phyloP scores from a whole-genome alignment of 768 basidiomycete genomes.

The Tylopilus sp. region DNA sequence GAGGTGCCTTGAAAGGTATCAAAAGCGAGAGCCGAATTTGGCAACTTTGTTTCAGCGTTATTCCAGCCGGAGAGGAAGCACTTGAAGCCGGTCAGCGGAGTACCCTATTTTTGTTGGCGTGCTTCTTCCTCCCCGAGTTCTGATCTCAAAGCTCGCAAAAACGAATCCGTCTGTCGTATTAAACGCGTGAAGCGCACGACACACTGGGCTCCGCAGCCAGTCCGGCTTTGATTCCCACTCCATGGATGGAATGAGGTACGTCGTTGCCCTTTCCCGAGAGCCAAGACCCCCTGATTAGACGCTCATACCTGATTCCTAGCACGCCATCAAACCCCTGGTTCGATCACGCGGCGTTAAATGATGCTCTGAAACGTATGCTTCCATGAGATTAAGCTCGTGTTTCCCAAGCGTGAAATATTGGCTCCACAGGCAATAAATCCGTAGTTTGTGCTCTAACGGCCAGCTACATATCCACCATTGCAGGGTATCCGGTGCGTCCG shows the following conservation, averaged over 20 bases:
- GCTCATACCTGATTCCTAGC: conserved; percentile 21
- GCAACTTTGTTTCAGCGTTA: conserved; percentile 19
- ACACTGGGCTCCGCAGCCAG: conserved; percentile 67
- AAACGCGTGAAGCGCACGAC: conserved; percentile 65
- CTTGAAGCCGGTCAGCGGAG: conserved; percentile 14
- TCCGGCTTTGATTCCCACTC: conserved; percentile 50
- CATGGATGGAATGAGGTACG: conserved; percentile 77
- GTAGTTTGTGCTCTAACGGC: conserved; percentile 89
- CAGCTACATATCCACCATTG: conserved; percentile 88
- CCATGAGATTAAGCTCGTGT: not conserved
- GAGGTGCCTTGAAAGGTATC: conserved; percentile 1
- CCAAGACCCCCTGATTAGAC: conserved; percentile 6
- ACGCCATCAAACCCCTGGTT: conserved; percentile 62
- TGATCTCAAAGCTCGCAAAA: conserved; percentile 7
- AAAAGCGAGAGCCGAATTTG: conserved; percentile 14
- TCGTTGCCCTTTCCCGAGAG: not conserved
- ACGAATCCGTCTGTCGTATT: conserved; percentile 16
- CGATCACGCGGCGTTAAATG: conserved; percentile 58
- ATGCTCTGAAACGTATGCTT: conserved; percentile 61
- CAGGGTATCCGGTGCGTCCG: conserved; percentile 73
- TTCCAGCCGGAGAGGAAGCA: not conserved
- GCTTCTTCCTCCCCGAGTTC: conserved; percentile 19
- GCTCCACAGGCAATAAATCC: conserved; percentile 70
- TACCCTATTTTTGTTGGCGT: conserved; percentile 21
- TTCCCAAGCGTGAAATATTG: conserved; percentile 5